phyloP scores from a whole-genome alignment of 805 yeast genomes.

The Candida cerambycidarum region DNA sequence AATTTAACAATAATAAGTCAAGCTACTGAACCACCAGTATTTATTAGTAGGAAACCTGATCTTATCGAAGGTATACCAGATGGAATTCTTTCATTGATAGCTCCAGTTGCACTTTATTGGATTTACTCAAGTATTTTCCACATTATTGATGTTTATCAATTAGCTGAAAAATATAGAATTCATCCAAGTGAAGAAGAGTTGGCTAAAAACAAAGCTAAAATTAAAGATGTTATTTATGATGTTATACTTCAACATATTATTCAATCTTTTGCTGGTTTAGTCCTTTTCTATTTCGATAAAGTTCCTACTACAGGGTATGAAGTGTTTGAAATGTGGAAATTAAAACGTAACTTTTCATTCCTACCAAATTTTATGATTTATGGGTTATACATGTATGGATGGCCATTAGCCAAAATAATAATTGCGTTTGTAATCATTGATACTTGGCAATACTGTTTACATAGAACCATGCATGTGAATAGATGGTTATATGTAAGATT shows the following conservation, averaged over 20 bases:
- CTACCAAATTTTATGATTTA: conserved; percentile 52
- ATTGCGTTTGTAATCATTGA: conserved; percentile 77
- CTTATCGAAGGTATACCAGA: conserved; percentile 68
- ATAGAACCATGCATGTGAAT: conserved; percentile 84
- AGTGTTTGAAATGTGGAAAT: conserved; percentile 45
- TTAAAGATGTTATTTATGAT: conserved; percentile 70
- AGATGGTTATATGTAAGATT: conserved; percentile 71
- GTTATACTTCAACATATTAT: conserved; percentile 83
- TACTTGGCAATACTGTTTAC: conserved; percentile 93
- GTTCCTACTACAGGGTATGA: conserved; percentile 53
- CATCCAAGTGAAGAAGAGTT: conserved; percentile 89
- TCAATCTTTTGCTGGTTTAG: conserved; percentile 70
- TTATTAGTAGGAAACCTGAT: conserved; percentile 26
- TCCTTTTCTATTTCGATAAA: conserved; percentile 57
- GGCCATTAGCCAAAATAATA: conserved; percentile 56
- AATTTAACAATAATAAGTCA: conserved; percentile 6
- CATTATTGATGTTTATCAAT: conserved; percentile 66
- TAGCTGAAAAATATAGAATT: conserved; percentile 82
- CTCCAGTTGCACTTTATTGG: conserved; percentile 89
- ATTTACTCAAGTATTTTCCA: conserved; percentile 69
- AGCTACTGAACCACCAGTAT: conserved; percentile 2
- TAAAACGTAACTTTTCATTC: conserved; percentile 40
- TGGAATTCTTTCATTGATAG: conserved; percentile 63
- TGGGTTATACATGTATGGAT: conserved; percentile 59
- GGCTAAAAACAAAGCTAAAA: conserved; percentile 71